phyloP scores from a whole-genome alignment of 768 basidiomycete species.

The Daedalea quercina region DNA sequence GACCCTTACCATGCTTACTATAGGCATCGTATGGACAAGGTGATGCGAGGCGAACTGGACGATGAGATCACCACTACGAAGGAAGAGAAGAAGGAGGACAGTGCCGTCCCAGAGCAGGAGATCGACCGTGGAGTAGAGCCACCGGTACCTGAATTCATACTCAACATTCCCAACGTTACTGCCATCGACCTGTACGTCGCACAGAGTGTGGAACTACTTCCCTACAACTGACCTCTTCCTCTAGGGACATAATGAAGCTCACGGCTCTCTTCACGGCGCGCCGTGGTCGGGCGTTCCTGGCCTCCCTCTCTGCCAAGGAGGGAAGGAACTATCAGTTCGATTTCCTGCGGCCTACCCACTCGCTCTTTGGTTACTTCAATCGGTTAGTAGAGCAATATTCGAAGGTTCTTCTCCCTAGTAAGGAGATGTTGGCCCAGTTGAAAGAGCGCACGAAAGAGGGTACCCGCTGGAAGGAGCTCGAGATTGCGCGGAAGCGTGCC shows the following conservation, averaged over 20 bases:
- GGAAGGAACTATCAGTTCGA: slow-evolving; percentile 97
- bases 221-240: not conserved
- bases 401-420: slow-evolving; percentile 80
- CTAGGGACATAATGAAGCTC: slow-evolving; percentile 89
- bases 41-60: slow-evolving; percentile 65
- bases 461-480: slow-evolving; percentile 73
- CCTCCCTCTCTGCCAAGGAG: slow-evolving; percentile 78
- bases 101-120: slow-evolving; percentile 30
- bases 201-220: not conserved
- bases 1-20: slow-evolving; percentile 99
- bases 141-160: slow-evolving; percentile 72
- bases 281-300: slow-evolving; percentile 81
- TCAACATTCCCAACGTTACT: slow-evolving; percentile 83
- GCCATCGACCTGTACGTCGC: slow-evolving; percentile 82
- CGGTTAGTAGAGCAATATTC: slow-evolving; percentile 94
- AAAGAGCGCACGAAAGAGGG: slow-evolving; percentile 57
- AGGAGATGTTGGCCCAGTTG: slow-evolving; percentile 65
- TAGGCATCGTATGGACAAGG: slow-evolving; percentile 81
- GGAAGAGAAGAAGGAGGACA: slow-evolving; percentile 29
- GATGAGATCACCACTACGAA: slow-evolving; percentile 51
- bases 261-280: slow-evolving; percentile 95
- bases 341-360: slow-evolving; percentile 92
- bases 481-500: slow-evolving; percentile 68
- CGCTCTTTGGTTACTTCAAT: slow-evolving; percentile 95
- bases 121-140: slow-evolving; percentile 71